Evolutionary conservation across 345 rosid species (phyloP).

Genomic region (Syzygium grande): DNA sequence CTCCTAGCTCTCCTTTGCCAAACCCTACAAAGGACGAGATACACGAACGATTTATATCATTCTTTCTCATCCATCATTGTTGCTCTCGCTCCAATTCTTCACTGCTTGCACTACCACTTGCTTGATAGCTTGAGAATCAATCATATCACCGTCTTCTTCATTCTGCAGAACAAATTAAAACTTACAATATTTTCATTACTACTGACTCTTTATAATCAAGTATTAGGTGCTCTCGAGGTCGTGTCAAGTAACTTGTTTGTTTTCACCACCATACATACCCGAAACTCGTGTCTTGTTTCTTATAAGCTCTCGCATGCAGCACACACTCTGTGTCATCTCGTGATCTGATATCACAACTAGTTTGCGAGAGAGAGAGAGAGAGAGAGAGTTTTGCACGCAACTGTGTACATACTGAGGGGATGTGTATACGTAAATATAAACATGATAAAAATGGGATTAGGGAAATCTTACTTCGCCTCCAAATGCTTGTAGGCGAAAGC

Average conservation of each 20-base stretch:
- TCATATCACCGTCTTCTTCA: slow-evolving; percentile 42
- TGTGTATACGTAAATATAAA: not conserved
- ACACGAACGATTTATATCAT: not conserved
- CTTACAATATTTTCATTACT: not conserved
- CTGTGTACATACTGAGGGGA: not conserved
- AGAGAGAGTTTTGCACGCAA: not conserved
- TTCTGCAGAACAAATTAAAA: slow-evolving; percentile 27
- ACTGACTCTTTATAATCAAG: not conserved
- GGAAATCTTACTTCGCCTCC: slow-evolving; percentile 58
- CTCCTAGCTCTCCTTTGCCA: not conserved
- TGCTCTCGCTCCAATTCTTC: slow-evolving; percentile 43
- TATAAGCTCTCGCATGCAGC: not conserved
- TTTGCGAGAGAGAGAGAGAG: not conserved
- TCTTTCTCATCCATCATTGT: not conserved
- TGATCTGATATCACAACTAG: not conserved
- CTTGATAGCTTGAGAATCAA: slow-evolving; percentile 66
- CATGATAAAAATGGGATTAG: not conserved
- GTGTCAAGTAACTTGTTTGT: not conserved
- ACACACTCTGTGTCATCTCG: not conserved
- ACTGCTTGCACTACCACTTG: slow-evolving; percentile 64
- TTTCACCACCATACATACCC: not conserved
- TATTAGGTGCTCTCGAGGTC: not conserved
- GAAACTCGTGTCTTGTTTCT: not conserved
- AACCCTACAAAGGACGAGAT: not conserved
- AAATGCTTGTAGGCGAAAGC: slow-evolving; percentile 59